Evolutionary conservation across 1,139 yeast species (phyloP).

Genomic region (Zygotorulaspora mrakii): DNA sequence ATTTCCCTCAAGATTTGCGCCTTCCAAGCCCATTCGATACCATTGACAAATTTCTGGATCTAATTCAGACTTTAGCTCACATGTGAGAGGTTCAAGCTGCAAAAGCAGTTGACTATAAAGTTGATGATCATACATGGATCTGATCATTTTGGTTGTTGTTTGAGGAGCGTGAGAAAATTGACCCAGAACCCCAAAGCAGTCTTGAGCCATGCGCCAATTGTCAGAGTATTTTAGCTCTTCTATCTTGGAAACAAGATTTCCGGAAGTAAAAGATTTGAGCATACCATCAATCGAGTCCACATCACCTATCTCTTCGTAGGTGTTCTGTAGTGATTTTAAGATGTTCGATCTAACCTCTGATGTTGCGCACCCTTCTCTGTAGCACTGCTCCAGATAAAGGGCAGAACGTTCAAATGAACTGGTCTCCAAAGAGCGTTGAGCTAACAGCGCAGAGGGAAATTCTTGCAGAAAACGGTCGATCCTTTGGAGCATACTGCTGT

Average conservation of each 20-base stretch:
- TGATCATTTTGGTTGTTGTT: conserved; percentile 41
- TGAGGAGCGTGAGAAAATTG: conserved; percentile 36
- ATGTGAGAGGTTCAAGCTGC: conserved; percentile 29
- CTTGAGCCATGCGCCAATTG: conserved; percentile 84
- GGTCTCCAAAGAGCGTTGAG: conserved; percentile 75
- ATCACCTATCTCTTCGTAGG: conserved; percentile 86
- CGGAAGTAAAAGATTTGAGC: conserved; percentile 66
- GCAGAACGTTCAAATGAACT: conserved; percentile 85
- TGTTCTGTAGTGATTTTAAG: conserved; percentile 58
- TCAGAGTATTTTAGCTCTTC: conserved; percentile 80
- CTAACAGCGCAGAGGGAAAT: conserved; percentile 69
- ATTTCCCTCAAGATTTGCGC: conserved; percentile 67
- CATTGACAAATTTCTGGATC: conserved; percentile 45
- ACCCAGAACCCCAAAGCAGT: conserved; percentile 72
- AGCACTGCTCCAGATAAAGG: conserved; percentile 78
- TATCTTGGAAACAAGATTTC: conserved; percentile 66
- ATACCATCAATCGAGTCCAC: conserved; percentile 89
- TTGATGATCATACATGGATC: conserved; percentile 57
- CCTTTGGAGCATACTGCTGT: conserved; percentile 23
- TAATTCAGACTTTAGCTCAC: conserved; percentile 20
- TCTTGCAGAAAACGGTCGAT: conserved; percentile 47
- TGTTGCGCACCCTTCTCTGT: conserved; percentile 42
- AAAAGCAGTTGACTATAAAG: conserved; percentile 49
- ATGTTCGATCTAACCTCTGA: conserved; percentile 43
- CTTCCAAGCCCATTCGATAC: conserved; percentile 67